Conservation (phyloP, 331 rosid species). For the Rhamnella rubrinervis region DNA sequence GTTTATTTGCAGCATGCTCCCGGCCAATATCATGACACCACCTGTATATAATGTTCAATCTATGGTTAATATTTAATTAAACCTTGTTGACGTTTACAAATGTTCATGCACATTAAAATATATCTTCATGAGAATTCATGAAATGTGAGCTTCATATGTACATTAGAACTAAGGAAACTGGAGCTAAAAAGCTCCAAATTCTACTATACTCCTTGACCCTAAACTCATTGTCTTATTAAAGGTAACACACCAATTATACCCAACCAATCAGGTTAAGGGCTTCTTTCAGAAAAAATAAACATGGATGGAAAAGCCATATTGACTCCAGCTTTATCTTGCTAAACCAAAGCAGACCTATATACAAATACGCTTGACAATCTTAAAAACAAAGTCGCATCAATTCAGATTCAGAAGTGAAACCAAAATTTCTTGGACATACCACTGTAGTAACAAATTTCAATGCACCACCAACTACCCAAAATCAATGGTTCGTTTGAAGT, state of each 20-base stretch:
- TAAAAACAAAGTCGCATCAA: neutral
- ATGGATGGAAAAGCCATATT: neutral
- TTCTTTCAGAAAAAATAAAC: neutral
- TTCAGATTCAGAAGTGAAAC: neutral
- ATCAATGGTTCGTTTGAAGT: no score
- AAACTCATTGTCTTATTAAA: conserved; percentile 5
- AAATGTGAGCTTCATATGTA: neutral
- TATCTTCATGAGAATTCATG: neutral
- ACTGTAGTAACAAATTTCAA: no score
- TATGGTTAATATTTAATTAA: neutral
- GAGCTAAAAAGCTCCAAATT: neutral
- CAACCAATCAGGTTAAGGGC: neutral
- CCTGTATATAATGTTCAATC: conserved; percentile 36
- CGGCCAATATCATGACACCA: conserved; percentile 99
- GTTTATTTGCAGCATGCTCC: conserved; percentile 92
- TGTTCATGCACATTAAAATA: neutral
- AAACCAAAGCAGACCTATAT: neutral
- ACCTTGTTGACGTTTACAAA: neutral
- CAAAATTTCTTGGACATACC: no score
- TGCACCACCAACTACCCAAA: no score
- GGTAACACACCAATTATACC: neutral
- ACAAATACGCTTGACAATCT: neutral
- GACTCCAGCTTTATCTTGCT: neutral
- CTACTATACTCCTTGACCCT: no score
- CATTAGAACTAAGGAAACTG: neutral